phyloP scores from a whole-genome alignment of 225 moss, liverwort and hornwort species.

The Marchantia paleacea region DNA sequence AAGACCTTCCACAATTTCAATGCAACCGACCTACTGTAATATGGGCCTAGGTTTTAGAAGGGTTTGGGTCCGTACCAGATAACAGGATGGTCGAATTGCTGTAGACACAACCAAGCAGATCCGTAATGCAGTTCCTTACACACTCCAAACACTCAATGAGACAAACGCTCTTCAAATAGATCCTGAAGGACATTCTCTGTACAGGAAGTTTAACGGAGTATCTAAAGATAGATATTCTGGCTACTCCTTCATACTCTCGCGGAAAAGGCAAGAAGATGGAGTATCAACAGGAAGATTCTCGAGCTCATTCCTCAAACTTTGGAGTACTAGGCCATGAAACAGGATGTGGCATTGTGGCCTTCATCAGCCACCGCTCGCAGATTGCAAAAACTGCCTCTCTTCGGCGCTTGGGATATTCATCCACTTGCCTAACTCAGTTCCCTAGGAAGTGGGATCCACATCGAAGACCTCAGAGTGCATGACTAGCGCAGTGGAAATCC shows the following conservation, averaged over 20 bases:
- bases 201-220: background rate
- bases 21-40: background rate
- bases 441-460: conserved; percentile 16
- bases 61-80: background rate
- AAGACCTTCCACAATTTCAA: background rate
- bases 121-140: background rate
- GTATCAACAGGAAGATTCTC: background rate
- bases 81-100: background rate
- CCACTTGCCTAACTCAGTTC: background rate
- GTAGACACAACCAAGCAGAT: background rate
- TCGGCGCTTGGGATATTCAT: background rate
- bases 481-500: background rate
- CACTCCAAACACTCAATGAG: background rate
- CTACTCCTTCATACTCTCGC: too few relatives aligned
- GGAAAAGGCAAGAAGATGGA: background rate
- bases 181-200: conserved; percentile 7
- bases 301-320: background rate
- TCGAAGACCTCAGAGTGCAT: background rate
- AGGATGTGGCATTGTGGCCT: background rate
- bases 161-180: background rate
- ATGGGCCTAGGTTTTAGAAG: too few relatives aligned
- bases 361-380: background rate
- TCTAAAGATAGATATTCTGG: too few relatives aligned
- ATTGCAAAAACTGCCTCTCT: background rate
- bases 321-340: background rate